A percentile compares a stretch with the other conserved stretches of the same genome.
These are phyloP conservation scores for Silene vulgaris DNA, from an alignment of 179 eudicot genomes.

Conservation along the genomic window DNA sequence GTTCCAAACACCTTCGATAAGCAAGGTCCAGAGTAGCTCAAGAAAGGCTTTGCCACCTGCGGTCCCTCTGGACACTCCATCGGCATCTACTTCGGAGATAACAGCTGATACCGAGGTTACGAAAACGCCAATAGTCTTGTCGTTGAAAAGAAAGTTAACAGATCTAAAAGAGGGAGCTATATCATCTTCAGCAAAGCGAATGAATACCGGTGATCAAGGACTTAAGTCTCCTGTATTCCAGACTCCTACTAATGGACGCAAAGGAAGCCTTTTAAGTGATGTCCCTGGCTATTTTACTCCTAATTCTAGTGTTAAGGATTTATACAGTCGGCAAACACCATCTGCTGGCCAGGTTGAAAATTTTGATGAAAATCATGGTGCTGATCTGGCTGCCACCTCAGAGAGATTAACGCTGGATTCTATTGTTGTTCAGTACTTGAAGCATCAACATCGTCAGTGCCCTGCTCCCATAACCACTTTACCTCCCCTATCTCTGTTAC, in stretches of 20 bases:
- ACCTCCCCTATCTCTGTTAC: constrained; percentile 90
- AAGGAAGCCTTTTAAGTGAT: constrained; percentile 51
- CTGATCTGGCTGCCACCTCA: constrained; percentile 39
- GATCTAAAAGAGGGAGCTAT: constrained; percentile 51
- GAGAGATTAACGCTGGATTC: constrained; percentile 84
- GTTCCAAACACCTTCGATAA: constrained; percentile 35
- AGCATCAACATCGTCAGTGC: constrained; percentile 98
- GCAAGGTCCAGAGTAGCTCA: constrained; percentile 33
- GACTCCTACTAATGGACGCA: constrained; percentile 56
- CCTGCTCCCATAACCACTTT: constrained; percentile 96
- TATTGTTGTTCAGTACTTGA: constrained; percentile 81
- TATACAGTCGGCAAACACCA: constrained; percentile 35
- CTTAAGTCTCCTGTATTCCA: constrained; percentile 58
- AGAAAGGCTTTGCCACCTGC: constrained; percentile 34
- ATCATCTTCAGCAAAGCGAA: constrained; percentile 49
- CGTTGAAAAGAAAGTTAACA: constrained; percentile 74
- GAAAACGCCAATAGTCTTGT: constrained; percentile 71
- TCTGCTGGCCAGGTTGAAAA: constrained; percentile 30
- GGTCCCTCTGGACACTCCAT: constrained; percentile 38
- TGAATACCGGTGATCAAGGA: constrained; percentile 50
- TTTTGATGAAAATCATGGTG: constrained; percentile 47
- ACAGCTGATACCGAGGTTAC: constrained; percentile 41
- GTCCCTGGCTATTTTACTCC: constrained; percentile 45
- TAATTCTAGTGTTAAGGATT: constrained; percentile 45
- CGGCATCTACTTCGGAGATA: constrained; percentile 33